Evolutionary conservation across 73 alveolate genomes (phyloP), one percentile per base, ranked within the genome.

Genomic region (Symbiodinium pilosum): DNA sequence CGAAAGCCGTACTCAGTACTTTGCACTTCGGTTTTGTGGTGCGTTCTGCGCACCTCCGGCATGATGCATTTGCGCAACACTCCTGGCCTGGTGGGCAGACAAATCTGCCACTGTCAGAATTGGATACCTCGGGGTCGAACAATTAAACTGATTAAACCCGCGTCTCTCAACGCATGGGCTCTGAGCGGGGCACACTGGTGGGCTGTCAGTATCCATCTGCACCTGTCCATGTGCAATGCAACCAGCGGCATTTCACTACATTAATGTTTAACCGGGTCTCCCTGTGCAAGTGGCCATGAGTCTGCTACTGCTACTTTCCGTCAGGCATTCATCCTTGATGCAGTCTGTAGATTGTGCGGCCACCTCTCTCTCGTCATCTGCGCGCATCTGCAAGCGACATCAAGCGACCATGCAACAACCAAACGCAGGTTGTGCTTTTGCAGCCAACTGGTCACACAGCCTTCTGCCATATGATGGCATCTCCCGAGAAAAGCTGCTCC

Each of bases 401-500:
- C 73, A 26, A 56, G 73, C 32, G 3, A 20, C 32, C 14, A 56
- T 8, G 73, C 64, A 16, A 16, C 64, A 47, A 16, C 64, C 7
- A 11, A 47, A 16, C 64, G 24, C 64, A 16, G 64, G 24, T 47
- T 47, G 24, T 16, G 64, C 7, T 11, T 11, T 47, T 47, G 81
- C 26, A n/a, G n/a, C n/a, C n/a, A n/a, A n/a, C n/a, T n/a, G n/a
- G n/a, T n/a, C n/a, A n/a, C n/a, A n/a, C n/a, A 9, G 28, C 95
- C 24, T 40, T 83, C 75, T 89, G 95, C 95, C 95, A 89, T 42
- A 89, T 89, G 75, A 89, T 52, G 18, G 75, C 43, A 43, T 89
- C 95, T 5, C 95, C 95, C 34, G 95, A 89, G 34, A 41, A 68
- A 21, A 89, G 75, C 64, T 89, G 95, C 68, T 89, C 95, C 11